Percentiles rank a stretch among this genome's conserved stretches.
Conservation (phyloP, 2,329 filamentous ascomycete species). For the Chalaropsis thielavioides region DNA sequence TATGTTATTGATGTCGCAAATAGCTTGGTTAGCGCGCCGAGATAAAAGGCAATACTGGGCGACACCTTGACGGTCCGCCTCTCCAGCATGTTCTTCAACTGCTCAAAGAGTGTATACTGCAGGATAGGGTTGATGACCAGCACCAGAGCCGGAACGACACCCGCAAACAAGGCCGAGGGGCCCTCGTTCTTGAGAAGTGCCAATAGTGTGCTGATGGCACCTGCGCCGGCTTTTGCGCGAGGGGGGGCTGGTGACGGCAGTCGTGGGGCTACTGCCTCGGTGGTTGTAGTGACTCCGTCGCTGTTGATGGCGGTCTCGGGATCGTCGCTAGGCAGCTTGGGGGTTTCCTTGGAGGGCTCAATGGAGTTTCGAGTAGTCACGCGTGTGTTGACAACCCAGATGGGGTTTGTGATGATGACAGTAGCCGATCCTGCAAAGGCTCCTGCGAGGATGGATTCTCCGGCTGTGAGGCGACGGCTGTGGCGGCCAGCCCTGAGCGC, state of each 20-base stretch:
- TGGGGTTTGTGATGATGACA: conserved; percentile 91
- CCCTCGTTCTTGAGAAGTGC: conserved; percentile 74
- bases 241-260: conserved; percentile 25
- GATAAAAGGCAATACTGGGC: conserved; percentile 72
- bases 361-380: conserved; percentile 68
- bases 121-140: conserved; percentile 96
- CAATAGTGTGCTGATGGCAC: conserved; percentile 68
- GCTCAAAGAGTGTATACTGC: conserved; percentile 97
- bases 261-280: conserved; percentile 27
- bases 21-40: conserved; percentile 87
- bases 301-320: conserved; percentile 26
- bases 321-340: conserved; percentile 24
- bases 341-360: conserved; percentile 17
- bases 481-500: conserved; percentile 58
- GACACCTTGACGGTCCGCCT: conserved; percentile 52
- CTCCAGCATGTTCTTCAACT: conserved; percentile 86
- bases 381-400: conserved; percentile 97
- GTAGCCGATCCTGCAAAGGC: conserved; percentile 88
- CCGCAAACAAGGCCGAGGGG: conserved; percentile 70
- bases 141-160: conserved; percentile 81
- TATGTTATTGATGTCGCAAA: conserved; percentile 90
- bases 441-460: conserved; percentile 90
- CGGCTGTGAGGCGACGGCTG: conserved; percentile 69
- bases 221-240: conserved; percentile 38
- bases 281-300: background rate